A percentile compares a stretch with the other conserved stretches of the same genome.
These are phyloP conservation scores for Colletotrichum ledebouriae DNA, from an alignment of 2,329 filamentous ascomycete species.

Conservation along the genomic window DNA sequence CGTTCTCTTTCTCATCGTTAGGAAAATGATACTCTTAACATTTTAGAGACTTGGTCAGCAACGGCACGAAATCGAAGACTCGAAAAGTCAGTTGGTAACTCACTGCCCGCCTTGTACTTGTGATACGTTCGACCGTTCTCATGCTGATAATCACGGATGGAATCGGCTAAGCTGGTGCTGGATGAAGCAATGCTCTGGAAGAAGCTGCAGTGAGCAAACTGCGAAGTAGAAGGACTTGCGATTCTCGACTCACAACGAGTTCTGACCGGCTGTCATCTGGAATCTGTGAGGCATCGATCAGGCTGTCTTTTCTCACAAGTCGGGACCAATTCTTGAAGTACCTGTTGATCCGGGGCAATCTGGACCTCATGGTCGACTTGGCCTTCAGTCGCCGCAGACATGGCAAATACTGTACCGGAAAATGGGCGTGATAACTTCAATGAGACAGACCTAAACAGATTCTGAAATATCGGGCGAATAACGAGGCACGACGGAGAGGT, in stretches of 20 bases:
- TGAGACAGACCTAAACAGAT: neutral
- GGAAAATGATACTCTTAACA: slow-evolving; percentile 37
- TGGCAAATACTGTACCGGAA: neutral
- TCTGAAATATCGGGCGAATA: neutral
- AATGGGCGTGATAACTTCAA: neutral
- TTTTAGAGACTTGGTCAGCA: neutral
- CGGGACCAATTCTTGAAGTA: neutral
- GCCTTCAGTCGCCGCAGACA: neutral
- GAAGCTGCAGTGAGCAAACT: too few species aligned
- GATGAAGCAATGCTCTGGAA: slow-evolving; percentile 40
- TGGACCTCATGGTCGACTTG: slow-evolving; percentile 15
- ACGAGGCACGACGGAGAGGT: too few species aligned
- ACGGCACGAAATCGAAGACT: neutral
- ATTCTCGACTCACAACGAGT: neutral
- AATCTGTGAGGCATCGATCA: neutral
- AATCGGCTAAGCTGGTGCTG: slow-evolving; percentile 50
- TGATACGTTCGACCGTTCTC: slow-evolving; percentile 35
- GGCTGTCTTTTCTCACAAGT: neutral
- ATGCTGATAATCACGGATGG: slow-evolving; percentile 42
- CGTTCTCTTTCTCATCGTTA: slow-evolving; percentile 38
- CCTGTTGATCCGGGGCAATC: slow-evolving; percentile 14
- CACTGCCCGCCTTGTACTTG: slow-evolving; percentile 44
- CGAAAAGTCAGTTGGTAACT: neutral
- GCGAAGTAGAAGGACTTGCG: neutral
- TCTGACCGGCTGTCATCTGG: neutral